phyloP scores from a whole-genome alignment of 192 early-diverging fungal genomes.

The Podila horticola region DNA sequence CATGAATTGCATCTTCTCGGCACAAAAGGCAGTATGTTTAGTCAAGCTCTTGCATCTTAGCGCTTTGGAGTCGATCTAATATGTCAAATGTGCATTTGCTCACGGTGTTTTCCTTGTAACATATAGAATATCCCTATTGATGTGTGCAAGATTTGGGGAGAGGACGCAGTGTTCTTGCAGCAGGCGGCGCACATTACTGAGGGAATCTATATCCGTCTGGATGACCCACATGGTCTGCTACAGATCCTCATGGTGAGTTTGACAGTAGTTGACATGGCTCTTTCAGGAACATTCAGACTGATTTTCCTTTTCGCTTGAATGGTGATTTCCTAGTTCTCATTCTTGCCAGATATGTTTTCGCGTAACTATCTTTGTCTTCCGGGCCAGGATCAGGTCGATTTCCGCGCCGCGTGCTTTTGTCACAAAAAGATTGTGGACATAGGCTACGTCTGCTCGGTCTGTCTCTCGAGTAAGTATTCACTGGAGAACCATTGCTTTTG shows the following conservation, averaged over 20 bases:
- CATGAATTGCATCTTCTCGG: conserved; percentile 99
- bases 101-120: neutral
- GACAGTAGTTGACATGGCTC: neutral
- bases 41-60: neutral
- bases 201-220: conserved; percentile 84
- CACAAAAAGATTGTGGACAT: conserved; percentile 93
- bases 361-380: conserved; percentile 80
- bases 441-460: conserved; percentile 98
- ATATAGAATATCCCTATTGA: conserved; percentile 87
- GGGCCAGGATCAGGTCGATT: conserved; percentile 86
- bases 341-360: conserved; percentile 83
- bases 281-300: too few species aligned
- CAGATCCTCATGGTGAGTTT: conserved; percentile 85
- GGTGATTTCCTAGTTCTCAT: conserved; percentile 65
- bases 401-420: conserved; percentile 96
- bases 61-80: neutral
- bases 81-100: neutral
- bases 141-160: conserved; percentile 84
- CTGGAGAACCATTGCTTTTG: conserved; percentile 2
- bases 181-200: conserved; percentile 92
- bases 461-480: conserved; percentile 81
- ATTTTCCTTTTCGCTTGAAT: neutral
- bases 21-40: conserved; percentile 81
- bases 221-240: conserved; percentile 76
- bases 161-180: conserved; percentile 88